A percentile compares a stretch with the other conserved stretches of the same genome.
Evolutionary conservation across 164 flowering plant genomes (phyloP).

Genomic region (Berberis thunbergii): DNA sequence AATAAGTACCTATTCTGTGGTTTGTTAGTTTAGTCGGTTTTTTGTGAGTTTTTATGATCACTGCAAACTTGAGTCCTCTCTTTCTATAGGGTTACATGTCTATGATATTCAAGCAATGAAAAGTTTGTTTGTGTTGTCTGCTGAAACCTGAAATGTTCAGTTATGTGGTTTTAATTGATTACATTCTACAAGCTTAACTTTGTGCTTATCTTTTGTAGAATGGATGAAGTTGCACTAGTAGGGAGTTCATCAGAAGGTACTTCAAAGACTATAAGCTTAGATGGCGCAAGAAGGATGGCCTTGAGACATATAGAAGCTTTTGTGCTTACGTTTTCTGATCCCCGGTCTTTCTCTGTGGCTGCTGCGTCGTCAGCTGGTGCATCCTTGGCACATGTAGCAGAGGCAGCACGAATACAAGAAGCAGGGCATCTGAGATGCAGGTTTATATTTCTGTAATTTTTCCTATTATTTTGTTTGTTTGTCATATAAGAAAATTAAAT

Average conservation of each 20-base stretch:
- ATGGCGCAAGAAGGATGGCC: conserved; percentile 77
- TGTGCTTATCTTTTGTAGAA: conserved; percentile 33
- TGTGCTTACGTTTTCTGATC: conserved; percentile 63
- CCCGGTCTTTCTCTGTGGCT: conserved; percentile 67
- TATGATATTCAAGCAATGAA: no score
- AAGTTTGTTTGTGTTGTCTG: no score
- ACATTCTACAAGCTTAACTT: not conserved
- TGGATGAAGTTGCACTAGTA: conserved; percentile 63
- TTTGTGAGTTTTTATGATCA: no score
- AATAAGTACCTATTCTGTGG: no score
- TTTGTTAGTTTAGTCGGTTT: no score
- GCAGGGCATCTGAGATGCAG: conserved; percentile 99
- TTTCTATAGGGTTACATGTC: no score
- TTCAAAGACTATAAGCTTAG: conserved; percentile 67
- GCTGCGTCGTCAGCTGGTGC: conserved; percentile 79
- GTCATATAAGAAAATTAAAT: not conserved
- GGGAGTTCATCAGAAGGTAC: conserved; percentile 61
- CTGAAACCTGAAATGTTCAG: not conserved
- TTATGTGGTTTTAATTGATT: not conserved
- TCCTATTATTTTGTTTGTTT: not conserved
- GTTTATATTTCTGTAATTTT: conserved; percentile 21
- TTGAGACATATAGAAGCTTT: conserved; percentile 80
- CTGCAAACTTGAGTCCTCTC: no score
- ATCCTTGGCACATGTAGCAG: conserved; percentile 68
- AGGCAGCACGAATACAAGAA: conserved; percentile 81